Evolutionary conservation across 2,329 filamentous ascomycete species (phyloP).

Genomic region (Venturia pyrina): DNA sequence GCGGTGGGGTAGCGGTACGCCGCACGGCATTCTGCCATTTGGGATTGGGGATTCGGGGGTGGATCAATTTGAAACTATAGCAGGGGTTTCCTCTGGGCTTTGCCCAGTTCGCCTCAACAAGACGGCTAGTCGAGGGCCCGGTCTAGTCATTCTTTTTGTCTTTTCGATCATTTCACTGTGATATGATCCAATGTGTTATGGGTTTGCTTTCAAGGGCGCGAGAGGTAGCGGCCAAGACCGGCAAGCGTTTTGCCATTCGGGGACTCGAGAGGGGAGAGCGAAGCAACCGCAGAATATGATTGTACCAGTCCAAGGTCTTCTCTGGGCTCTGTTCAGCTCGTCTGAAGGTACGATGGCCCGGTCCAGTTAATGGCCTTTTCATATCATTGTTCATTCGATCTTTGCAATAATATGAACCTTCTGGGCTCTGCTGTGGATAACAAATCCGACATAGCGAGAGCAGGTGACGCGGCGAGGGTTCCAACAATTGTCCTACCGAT

Average conservation of each 20-base stretch:
- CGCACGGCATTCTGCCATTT: no score
- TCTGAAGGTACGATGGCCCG: not conserved
- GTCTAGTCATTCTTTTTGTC: not conserved
- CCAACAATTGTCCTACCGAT: no score
- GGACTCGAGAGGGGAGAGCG: not conserved
- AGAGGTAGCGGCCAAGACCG: not conserved
- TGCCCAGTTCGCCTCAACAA: not conserved
- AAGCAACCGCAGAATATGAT: no score
- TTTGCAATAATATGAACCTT: no score
- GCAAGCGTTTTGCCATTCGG: not conserved
- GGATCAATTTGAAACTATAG: no score
- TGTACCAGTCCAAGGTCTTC: not conserved
- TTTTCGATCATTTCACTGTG: not conserved
- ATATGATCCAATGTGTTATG: not conserved
- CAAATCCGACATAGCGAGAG: no score
- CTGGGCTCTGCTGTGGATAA: no score
- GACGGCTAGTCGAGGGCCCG: not conserved
- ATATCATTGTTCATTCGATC: no score
- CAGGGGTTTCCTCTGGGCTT: not conserved
- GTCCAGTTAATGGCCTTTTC: not conserved
- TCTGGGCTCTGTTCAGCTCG: not conserved
- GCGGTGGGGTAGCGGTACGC: no score
- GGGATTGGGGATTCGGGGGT: no score
- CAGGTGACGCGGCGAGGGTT: no score
- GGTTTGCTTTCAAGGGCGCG: not conserved